Conservation (phyloP, 1,284 basidiomycete species). For the Trametes sp. region DNA sequence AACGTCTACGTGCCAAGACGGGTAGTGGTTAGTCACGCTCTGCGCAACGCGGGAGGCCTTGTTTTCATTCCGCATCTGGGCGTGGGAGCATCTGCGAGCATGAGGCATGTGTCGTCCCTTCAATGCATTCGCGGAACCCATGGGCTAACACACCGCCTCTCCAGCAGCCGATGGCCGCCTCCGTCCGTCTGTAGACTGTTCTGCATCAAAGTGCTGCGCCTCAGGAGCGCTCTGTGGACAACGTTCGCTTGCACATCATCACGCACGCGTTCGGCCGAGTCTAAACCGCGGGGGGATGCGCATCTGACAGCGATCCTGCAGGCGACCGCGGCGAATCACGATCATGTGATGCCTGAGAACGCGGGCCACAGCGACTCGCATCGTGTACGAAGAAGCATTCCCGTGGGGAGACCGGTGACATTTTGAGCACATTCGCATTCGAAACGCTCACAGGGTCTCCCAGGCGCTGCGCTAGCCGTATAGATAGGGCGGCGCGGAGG, state of each 20-base stretch:
- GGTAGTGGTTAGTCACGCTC: not conserved
- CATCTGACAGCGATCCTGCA: constrained; percentile 10
- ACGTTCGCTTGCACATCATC: not conserved
- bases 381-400: constrained; percentile 17
- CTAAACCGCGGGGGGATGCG: not conserved
- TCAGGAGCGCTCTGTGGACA: not conserved
- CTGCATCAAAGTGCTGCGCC: not conserved
- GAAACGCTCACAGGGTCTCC: constrained; percentile 21
- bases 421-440: constrained; percentile 3
- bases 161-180: not conserved
- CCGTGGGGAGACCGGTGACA: constrained; percentile 18
- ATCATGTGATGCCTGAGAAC: constrained; percentile 21
- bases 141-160: not conserved
- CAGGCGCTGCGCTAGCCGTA: constrained; percentile 20
- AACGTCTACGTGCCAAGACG: not conserved
- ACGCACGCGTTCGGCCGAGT: not conserved
- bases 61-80: not conserved
- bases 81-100: constrained; percentile 18
- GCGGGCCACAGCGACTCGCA: not conserved
- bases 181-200: too few species aligned
- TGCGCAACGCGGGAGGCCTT: constrained; percentile 4
- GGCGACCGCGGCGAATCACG: constrained; percentile 10
- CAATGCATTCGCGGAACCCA: not conserved
- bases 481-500: constrained; percentile 17
- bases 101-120: constrained; percentile 4